Evolutionary conservation across 441 rosid genomes (phyloP).

Genomic region (Codiaeum variegatum): DNA sequence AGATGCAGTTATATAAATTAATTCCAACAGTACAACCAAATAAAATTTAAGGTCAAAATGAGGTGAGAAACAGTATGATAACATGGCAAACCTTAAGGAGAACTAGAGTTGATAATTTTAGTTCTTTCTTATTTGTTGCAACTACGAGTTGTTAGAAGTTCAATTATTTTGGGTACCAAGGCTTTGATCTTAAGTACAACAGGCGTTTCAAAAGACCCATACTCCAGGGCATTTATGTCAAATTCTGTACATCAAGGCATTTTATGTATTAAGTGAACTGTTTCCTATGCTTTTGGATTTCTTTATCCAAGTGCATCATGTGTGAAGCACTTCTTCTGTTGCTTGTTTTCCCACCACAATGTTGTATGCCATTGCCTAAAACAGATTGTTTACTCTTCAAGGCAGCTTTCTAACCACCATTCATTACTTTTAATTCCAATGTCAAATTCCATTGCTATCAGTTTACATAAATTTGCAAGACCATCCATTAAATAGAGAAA

Average conservation of each 20-base stretch:
- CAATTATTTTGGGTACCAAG: neutral
- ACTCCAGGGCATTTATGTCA: neutral
- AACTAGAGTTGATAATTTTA: neutral
- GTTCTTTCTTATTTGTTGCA: neutral
- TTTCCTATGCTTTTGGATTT: neutral
- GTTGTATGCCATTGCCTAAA: neutral
- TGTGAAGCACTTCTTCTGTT: neutral
- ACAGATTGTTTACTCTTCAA: neutral
- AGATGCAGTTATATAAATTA: neutral
- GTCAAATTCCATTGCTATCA: neutral
- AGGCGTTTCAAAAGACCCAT: neutral
- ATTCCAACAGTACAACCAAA: neutral
- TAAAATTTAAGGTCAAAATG: neutral
- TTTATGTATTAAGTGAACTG: neutral
- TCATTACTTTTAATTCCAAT: neutral
- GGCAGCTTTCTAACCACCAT: neutral
- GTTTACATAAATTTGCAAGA: neutral
- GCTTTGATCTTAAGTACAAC: neutral
- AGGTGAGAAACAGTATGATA: neutral
- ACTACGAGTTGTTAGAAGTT: neutral
- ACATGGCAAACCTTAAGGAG: neutral
- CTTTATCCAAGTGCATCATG: neutral
- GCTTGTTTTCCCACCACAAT: neutral
- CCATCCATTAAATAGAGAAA: neutral
- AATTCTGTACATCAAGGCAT: neutral